Evolutionary conservation across 805 yeast genomes (phyloP), one percentile per base, ranked within the genome.

Genomic region (Wickerhamomyces kurtzmanii): DNA sequence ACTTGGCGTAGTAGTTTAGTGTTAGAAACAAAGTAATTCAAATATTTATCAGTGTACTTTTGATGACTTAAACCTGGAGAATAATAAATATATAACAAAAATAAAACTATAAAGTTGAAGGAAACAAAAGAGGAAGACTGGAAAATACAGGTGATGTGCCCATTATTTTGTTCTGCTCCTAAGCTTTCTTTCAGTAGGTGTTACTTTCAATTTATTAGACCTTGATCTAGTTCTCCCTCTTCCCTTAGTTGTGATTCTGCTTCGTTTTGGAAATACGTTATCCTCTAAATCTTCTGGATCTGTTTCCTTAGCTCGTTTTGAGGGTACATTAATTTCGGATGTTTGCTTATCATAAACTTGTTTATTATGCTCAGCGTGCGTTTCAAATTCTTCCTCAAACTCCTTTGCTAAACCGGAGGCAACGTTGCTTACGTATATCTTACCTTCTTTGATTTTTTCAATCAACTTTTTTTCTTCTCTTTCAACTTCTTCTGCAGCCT

Each of bases 381-480:
- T 14, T 24, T 24, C 26, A 8, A 5, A 10, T 17, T 16, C 20
- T 24, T 17, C 20, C 14, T 19, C 10, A 19, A 11, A 16, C 9
- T 26, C 11, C 14, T 24, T 15, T 11, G 12, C n/a, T 23, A 10
- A n/a, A n/a, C n/a, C n/a, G n/a, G n/a, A n/a, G n/a, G n/a, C n/a
- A n/a, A n/a, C n/a, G n/a, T n/a, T n/a, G n/a, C n/a, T n/a, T n/a
- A n/a, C n/a, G n/a, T n/a, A n/a, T n/a, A 31, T 20, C 6, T 31
- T 31, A 12, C 47, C 48, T 13, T 41, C 34, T 1, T 46, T 46
- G 20, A 45, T 38, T 19, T 25, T 31, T 11, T 32, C 31, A 15
- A 50, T 33, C n/a, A 34, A 12, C n/a, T 26, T 22, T n/a, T 40
- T 38, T 21, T 47, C 49, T 14, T 33, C 25, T 3, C 28, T 34